A percentile compares a stretch with the other conserved stretches of the same genome.
Evolutionary conservation across 2,329 filamentous ascomycete species (phyloP).

Genomic region (Rhynchosporium agropyri): DNA sequence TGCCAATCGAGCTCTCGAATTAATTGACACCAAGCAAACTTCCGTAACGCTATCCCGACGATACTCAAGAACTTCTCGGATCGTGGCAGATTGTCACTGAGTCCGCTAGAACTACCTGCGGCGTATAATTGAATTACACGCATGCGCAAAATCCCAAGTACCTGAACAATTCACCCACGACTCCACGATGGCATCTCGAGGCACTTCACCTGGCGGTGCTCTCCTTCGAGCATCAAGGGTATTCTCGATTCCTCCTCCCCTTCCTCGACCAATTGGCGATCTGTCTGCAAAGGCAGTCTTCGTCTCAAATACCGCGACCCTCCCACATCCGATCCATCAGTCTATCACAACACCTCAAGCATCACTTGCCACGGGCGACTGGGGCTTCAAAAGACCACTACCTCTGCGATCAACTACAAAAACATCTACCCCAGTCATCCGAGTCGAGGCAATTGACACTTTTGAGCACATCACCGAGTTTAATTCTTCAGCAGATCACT

Average conservation of each 20-base stretch:
- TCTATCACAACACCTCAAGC: constrained; percentile 76
- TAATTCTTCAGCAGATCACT: constrained; percentile 78
- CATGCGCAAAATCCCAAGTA: not conserved
- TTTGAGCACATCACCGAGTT: constrained; percentile 90
- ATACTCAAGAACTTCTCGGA: not conserved
- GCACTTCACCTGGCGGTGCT: constrained; percentile 62
- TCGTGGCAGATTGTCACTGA: not conserved
- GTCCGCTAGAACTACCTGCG: not conserved
- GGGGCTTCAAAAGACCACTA: constrained; percentile 87
- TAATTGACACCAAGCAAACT: not conserved
- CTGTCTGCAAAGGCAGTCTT: constrained; percentile 51
- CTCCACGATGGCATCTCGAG: constrained; percentile 40
- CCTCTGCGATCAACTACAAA: constrained; percentile 75
- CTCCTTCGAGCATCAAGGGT: constrained; percentile 86
- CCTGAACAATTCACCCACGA: not conserved
- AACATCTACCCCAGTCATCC: constrained; percentile 73
- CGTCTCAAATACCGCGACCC: constrained; percentile 70
- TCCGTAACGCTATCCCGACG: not conserved
- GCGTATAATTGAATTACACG: not conserved
- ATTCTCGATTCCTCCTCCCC: constrained; percentile 80
- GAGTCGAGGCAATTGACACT: constrained; percentile 79
- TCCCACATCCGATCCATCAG: constrained; percentile 78
- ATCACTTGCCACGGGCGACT: constrained; percentile 79
- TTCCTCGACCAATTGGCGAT: constrained; percentile 62
- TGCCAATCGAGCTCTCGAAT: not conserved